These are phyloP conservation scores for Gastrolobium bilobum DNA, from an alignment of 306 rosid genomes.

Conservation along the genomic window DNA sequence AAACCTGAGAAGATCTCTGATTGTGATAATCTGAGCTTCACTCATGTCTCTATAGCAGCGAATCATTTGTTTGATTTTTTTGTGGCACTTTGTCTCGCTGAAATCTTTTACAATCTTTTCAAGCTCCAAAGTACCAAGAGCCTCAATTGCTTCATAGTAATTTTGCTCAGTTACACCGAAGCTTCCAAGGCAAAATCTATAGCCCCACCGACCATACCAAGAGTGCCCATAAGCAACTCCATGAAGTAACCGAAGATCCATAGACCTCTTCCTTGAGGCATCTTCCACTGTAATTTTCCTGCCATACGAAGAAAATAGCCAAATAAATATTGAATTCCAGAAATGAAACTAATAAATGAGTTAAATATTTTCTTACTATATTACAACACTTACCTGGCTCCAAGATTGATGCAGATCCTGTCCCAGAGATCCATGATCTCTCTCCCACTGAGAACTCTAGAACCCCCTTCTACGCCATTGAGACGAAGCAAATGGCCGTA, in stretches of 20 bases:
- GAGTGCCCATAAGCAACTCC: slow-evolving; percentile 92
- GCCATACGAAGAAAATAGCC: slow-evolving; percentile 31
- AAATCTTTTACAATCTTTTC: slow-evolving; percentile 62
- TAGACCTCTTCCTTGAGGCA: slow-evolving; percentile 70
- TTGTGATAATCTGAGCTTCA: slow-evolving; percentile 72
- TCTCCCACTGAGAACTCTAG: slow-evolving; percentile 76
- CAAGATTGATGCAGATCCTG: slow-evolving; percentile 71
- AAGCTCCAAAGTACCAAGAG: slow-evolving; percentile 68
- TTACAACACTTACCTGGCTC: slow-evolving; percentile 60
- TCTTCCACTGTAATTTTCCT: slow-evolving; percentile 85
- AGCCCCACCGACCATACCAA: slow-evolving; percentile 97
- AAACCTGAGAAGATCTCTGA: slow-evolving; percentile 79
- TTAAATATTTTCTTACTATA: not conserved
- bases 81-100: slow-evolving; percentile 43
- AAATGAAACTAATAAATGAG: not conserved
- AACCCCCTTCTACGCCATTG: slow-evolving; percentile 89
- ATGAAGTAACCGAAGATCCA: slow-evolving; percentile 90
- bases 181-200: slow-evolving; percentile 77
- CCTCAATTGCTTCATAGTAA: slow-evolving; percentile 66
- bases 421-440: slow-evolving; percentile 94
- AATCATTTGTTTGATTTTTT: slow-evolving; percentile 72
- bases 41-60: slow-evolving; percentile 80
- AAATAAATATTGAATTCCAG: not conserved
- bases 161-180: slow-evolving; percentile 68
- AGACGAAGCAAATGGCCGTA: slow-evolving; percentile 83